Conservation (phyloP, 2,329 filamentous ascomycete genomes). For the Albophoma yamanashiensis region DNA sequence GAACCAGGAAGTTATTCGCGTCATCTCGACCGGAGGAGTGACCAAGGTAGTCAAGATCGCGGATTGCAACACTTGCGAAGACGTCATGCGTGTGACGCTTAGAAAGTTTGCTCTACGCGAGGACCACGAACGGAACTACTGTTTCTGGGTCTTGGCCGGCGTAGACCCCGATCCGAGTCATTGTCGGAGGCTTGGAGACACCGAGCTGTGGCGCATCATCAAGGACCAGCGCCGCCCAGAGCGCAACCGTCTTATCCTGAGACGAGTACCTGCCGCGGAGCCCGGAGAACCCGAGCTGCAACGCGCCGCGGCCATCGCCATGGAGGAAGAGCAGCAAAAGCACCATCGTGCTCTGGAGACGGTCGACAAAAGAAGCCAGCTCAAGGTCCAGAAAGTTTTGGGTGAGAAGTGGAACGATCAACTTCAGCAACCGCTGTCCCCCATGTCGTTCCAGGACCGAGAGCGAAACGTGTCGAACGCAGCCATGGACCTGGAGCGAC, state of each 20-base stretch:
- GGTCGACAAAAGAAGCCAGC: slow-evolving; percentile 66
- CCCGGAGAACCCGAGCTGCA: slow-evolving; percentile 80
- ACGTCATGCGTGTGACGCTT: slow-evolving; percentile 82
- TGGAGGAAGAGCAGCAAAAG: slow-evolving; percentile 72
- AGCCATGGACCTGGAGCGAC: slow-evolving; percentile 46
- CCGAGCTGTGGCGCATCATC: slow-evolving; percentile 83
- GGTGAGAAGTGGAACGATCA: slow-evolving; percentile 78
- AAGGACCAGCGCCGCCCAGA: slow-evolving; percentile 78
- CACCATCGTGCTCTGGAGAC: slow-evolving; percentile 53
- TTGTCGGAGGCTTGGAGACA: slow-evolving; percentile 74
- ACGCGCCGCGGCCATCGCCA: slow-evolving; percentile 77
- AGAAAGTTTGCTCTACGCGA: slow-evolving; percentile 82
- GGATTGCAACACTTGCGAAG: slow-evolving; percentile 82
- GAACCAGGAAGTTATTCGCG: slow-evolving; percentile 81
- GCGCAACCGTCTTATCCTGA: slow-evolving; percentile 78
- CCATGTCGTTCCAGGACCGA: slow-evolving; percentile 60
- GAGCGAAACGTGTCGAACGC: slow-evolving; percentile 55
- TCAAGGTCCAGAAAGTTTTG: slow-evolving; percentile 81
- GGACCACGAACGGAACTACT: slow-evolving; percentile 88
- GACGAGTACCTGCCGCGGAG: slow-evolving; percentile 86
- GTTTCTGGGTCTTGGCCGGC: slow-evolving; percentile 87
- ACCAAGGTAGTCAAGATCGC: slow-evolving; percentile 92
- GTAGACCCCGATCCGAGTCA: slow-evolving; percentile 71
- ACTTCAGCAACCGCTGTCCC: slow-evolving; percentile 76
- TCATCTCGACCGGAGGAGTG: slow-evolving; percentile 84